A percentile compares a stretch with the other conserved stretches of the same genome.
Evolutionary conservation across 306 rosid genomes (phyloP).

Genomic region (Lupinus albus): DNA sequence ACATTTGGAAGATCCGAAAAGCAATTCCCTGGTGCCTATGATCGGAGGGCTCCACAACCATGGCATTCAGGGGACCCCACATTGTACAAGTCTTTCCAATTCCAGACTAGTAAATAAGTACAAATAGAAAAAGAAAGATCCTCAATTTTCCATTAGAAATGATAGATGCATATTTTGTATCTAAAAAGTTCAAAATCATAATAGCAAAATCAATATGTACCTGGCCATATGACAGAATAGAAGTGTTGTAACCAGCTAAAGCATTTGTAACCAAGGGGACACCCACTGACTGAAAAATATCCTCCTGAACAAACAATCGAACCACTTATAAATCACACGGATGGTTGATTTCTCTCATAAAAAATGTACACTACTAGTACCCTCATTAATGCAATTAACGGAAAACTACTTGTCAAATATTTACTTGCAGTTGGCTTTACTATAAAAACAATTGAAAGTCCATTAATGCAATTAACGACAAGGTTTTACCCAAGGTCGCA

Average conservation of each 20-base stretch:
- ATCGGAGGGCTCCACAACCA: constrained; percentile 67
- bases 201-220: constrained; percentile 46
- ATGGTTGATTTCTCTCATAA: background rate
- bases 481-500: no score
- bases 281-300: constrained; percentile 71
- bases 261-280: constrained; percentile 80
- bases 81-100: constrained; percentile 90
- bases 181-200: background rate
- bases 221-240: constrained; percentile 88
- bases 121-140: background rate
- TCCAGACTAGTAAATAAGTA: constrained; percentile 62
- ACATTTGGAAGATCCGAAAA: constrained; percentile 78
- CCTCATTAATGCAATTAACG: background rate
- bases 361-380: background rate
- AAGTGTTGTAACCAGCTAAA: constrained; percentile 87
- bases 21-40: constrained; percentile 72
- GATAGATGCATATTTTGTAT: background rate
- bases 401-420: background rate
- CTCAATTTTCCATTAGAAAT: constrained; percentile 33
- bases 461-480: background rate
- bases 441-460: no score
- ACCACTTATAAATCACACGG: constrained; percentile 33
- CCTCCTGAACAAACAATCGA: constrained; percentile 64
- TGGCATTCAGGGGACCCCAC: constrained; percentile 94
- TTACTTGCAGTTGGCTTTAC: background rate